Evolutionary conservation across 1,284 basidiomycete genomes (phyloP).

Genomic region (Ustilago loliicola): DNA sequence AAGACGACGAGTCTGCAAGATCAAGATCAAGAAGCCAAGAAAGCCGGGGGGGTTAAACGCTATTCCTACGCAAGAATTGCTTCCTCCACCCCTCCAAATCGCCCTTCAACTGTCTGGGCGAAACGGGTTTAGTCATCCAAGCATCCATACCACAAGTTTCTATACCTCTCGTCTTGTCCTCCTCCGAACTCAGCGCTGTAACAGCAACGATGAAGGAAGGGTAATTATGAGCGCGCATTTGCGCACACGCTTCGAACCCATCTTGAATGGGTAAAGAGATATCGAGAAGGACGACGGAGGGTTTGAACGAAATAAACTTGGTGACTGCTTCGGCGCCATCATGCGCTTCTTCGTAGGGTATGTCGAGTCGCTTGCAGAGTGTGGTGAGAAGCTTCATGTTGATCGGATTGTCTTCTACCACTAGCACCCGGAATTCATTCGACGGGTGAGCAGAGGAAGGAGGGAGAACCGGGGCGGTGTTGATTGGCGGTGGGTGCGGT

Average conservation of each 20-base stretch:
- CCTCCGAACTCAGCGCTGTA: slow-evolving; percentile 56
- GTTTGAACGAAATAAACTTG: slow-evolving; percentile 49
- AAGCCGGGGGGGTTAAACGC: too few relatives aligned
- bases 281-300: slow-evolving; percentile 60
- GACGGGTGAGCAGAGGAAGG: not conserved
- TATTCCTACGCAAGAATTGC: slow-evolving; percentile 7
- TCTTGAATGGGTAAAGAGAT: slow-evolving; percentile 61
- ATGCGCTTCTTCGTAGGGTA: slow-evolving; percentile 51
- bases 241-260: slow-evolving; percentile 57
- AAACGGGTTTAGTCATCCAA: slow-evolving; percentile 63
- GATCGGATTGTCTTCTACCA: slow-evolving; percentile 65
- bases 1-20: too few relatives aligned
- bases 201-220: slow-evolving; percentile 57
- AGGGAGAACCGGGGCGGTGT: too few relatives aligned
- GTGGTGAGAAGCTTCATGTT: slow-evolving; percentile 61
- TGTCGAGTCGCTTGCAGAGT: slow-evolving; percentile 44
- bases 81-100: slow-evolving; percentile 36
- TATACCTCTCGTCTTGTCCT: slow-evolving; percentile 54
- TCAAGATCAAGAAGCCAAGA: too few relatives aligned
- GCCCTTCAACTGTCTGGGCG: slow-evolving; percentile 31
- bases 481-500: slow-evolving; percentile 12
- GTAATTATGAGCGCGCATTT: slow-evolving; percentile 53
- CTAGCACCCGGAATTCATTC: slow-evolving; percentile 54
- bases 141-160: slow-evolving; percentile 58
- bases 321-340: slow-evolving; percentile 60